Evolutionary conservation across 768 basidiomycete species (phyloP).

Genomic region (Lactarius vividus): DNA sequence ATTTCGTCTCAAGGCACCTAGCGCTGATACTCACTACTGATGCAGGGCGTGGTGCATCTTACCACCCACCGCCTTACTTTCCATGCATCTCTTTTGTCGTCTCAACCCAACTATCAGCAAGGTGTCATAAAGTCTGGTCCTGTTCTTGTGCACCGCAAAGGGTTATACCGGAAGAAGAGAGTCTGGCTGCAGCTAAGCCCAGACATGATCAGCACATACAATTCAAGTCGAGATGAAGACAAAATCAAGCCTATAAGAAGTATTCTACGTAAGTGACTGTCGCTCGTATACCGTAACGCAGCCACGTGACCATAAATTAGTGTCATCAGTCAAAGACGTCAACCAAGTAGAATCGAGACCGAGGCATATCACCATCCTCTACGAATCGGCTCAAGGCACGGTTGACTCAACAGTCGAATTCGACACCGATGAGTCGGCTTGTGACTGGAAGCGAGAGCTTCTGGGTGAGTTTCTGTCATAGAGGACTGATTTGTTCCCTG

Average conservation of each 20-base stretch:
- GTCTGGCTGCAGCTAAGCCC: conserved; percentile 61
- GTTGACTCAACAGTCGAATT: conserved; percentile 43
- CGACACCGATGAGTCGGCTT: conserved; percentile 55
- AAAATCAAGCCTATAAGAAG: conserved; percentile 50
- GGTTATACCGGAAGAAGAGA: conserved; percentile 45
- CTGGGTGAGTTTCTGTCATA: conserved; percentile 35
- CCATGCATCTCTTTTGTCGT: conserved; percentile 57
- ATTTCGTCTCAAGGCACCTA: conserved; percentile 14
- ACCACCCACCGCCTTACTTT: conserved; percentile 66
- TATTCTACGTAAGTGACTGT: conserved; percentile 45
- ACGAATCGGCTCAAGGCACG: conserved; percentile 34
- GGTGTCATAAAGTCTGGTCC: conserved; percentile 51
- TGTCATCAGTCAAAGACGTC: conserved; percentile 47
- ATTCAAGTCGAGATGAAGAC: conserved; percentile 53
- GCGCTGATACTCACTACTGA: conserved; percentile 12
- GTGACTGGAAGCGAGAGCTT: conserved; percentile 50
- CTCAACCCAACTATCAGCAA: conserved; percentile 36
- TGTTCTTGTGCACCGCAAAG: conserved; percentile 46
- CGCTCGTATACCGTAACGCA: not conserved
- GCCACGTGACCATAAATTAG: conserved; percentile 34
- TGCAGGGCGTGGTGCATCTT: conserved; percentile 55
- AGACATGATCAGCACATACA: conserved; percentile 59
- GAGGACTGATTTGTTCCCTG: not conserved
- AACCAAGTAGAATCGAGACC: conserved; percentile 46
- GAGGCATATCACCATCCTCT: conserved; percentile 38